A percentile compares a stretch with the other conserved stretches of the same genome.
Conservation (phyloP, 2,329 filamentous ascomycete species). For the Alternaria hordeiaustralica region DNA sequence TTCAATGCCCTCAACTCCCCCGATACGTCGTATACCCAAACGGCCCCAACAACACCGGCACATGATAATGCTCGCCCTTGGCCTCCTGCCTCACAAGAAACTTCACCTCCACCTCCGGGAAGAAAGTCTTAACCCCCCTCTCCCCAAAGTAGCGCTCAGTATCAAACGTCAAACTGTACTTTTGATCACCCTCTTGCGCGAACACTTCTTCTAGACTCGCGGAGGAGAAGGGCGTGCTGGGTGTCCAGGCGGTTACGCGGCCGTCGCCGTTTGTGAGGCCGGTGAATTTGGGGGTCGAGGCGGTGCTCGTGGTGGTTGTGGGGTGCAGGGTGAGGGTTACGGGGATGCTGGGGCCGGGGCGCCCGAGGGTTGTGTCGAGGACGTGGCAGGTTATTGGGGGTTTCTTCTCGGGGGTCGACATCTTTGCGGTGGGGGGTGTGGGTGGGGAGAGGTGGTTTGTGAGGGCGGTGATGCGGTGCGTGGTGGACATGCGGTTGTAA, state of each 20-base stretch:
- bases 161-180: slow-evolving; percentile 76
- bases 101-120: slow-evolving; percentile 62
- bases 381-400: slow-evolving; percentile 83
- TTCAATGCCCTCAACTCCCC: slow-evolving; percentile 53
- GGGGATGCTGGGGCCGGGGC: slow-evolving; percentile 69
- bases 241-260: slow-evolving; percentile 72
- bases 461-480: slow-evolving; percentile 29
- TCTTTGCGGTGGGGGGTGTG: neutral
- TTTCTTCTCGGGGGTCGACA: slow-evolving; percentile 29
- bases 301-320: slow-evolving; percentile 44
- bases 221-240: slow-evolving; percentile 53
- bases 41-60: slow-evolving; percentile 77
- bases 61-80: slow-evolving; percentile 73
- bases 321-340: slow-evolving; percentile 66
- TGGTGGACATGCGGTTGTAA: slow-evolving; percentile 21
- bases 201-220: slow-evolving; percentile 49
- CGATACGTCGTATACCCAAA: slow-evolving; percentile 85
- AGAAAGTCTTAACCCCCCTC: slow-evolving; percentile 62
- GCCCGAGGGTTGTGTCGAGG: slow-evolving; percentile 79
- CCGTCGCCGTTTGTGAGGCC: slow-evolving; percentile 78
- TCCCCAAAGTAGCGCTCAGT: slow-evolving; percentile 73
- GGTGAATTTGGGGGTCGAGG: slow-evolving; percentile 57
- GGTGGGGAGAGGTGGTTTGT: slow-evolving; percentile 22
- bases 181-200: slow-evolving; percentile 53
- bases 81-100: slow-evolving; percentile 57